These are phyloP conservation scores for Xylariaceae sp. DNA, from an alignment of 2,329 filamentous ascomycete genomes.

Conservation along the genomic window DNA sequence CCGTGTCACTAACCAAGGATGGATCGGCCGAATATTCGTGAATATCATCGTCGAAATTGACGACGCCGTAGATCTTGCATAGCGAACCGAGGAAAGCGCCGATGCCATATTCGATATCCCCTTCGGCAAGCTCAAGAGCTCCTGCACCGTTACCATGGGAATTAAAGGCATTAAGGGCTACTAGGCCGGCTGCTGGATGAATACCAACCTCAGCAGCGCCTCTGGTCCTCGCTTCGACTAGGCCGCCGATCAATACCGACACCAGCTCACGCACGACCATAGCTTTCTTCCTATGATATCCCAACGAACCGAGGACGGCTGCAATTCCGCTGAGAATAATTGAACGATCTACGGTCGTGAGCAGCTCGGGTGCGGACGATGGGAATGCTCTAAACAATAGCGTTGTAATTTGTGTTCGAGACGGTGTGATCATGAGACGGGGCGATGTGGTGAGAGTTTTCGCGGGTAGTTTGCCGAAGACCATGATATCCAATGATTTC, in stretches of 20 bases:
- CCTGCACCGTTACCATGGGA: conserved; percentile 54
- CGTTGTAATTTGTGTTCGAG: conserved; percentile 65
- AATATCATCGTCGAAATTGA: conserved; percentile 49
- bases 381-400: conserved; percentile 73
- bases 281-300: conserved; percentile 85
- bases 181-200: conserved; percentile 86
- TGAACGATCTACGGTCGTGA: conserved; percentile 75
- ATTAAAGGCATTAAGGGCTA: conserved; percentile 64
- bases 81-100: conserved; percentile 64
- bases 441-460: conserved; percentile 55
- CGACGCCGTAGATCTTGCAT: conserved; percentile 66
- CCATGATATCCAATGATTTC: conserved; percentile 64
- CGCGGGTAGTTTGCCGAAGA: conserved; percentile 61
- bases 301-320: conserved; percentile 78
- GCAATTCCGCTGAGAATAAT: conserved; percentile 84
- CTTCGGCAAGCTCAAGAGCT: conserved; percentile 64
- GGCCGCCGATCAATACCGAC: conserved; percentile 76
- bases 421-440: conserved; percentile 58
- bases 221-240: conserved; percentile 88
- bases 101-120: conserved; percentile 68
- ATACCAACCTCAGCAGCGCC: conserved; percentile 96
- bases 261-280: conserved; percentile 87
- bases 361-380: conserved; percentile 62
- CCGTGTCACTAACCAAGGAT: conserved; percentile 46
- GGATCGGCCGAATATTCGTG: conserved; percentile 31